Evolutionary conservation across 176 grass and related monocot species (phyloP).

Genomic region (Areca catechu): DNA sequence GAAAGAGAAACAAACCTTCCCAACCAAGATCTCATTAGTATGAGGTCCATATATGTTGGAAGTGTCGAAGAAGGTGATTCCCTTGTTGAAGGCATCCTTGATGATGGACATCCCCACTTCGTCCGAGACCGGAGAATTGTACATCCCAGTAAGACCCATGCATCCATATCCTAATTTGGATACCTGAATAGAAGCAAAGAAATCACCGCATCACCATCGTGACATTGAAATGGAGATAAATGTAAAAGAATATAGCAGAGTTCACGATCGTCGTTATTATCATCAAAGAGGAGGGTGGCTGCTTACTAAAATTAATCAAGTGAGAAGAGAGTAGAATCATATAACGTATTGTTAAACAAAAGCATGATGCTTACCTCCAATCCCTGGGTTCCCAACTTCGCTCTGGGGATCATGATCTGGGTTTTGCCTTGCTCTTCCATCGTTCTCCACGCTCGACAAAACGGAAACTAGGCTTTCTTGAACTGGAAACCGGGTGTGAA

Average conservation of each 20-base stretch:
- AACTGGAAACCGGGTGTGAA: no score
- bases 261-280: no score
- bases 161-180: conserved; percentile 26
- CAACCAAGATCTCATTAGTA: conserved; percentile 10
- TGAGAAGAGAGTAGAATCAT: background rate
- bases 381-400: conserved; percentile 18
- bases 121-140: conserved; percentile 15
- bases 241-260: no score
- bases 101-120: conserved; percentile 16
- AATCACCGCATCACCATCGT: background rate
- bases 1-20: background rate
- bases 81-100: conserved; percentile 11
- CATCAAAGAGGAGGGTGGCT: no score
- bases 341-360: no score
- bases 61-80: conserved; percentile 25
- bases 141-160: conserved; percentile 9
- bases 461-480: no score
- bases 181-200: background rate
- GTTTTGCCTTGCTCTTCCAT: background rate
- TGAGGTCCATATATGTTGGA: conserved; percentile 8
- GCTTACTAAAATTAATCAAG: background rate
- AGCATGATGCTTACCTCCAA: conserved; percentile 10
- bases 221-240: background rate
- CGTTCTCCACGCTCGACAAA: background rate
- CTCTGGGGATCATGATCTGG: conserved; percentile 5